Evolutionary conservation across 164 flowering plant genomes (phyloP).

Genomic region (Vitis rotundifolia): DNA sequence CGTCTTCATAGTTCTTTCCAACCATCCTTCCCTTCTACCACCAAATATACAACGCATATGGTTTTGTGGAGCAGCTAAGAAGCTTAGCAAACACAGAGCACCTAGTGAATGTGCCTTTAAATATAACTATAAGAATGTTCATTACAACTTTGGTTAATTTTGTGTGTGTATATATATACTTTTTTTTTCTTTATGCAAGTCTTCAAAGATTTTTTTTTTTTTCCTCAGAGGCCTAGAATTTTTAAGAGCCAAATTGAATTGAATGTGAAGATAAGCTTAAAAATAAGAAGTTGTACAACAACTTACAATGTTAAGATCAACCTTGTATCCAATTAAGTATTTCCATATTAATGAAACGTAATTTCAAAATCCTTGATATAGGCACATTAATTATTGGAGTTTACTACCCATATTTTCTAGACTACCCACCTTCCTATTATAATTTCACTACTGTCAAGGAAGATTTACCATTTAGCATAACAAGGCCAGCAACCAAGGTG

Average conservation of each 20-base stretch:
- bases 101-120: slow-evolving; percentile 24
- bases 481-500: not conserved
- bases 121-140: not conserved
- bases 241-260: not conserved
- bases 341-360: no score
- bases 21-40: slow-evolving; percentile 16
- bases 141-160: slow-evolving; percentile 4
- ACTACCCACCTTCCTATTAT: not conserved
- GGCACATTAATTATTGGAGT: not conserved
- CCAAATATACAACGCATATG: slow-evolving; percentile 2
- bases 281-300: no score
- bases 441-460: slow-evolving; percentile 12
- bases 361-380: no score
- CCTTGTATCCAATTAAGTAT: no score
- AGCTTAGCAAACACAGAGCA: slow-evolving; percentile 18
- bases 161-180: no score
- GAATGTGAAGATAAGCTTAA: no score
- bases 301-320: no score
- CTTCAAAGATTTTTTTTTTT: slow-evolving; percentile 17
- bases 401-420: not conserved
- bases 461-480: not conserved
- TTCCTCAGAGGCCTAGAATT: no score
- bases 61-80: slow-evolving; percentile 14
- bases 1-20: slow-evolving; percentile 6
- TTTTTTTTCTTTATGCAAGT: no score